Evolutionary conservation across 2,329 filamentous ascomycete genomes (phyloP).

Genomic region (Fusarium nodosum): DNA sequence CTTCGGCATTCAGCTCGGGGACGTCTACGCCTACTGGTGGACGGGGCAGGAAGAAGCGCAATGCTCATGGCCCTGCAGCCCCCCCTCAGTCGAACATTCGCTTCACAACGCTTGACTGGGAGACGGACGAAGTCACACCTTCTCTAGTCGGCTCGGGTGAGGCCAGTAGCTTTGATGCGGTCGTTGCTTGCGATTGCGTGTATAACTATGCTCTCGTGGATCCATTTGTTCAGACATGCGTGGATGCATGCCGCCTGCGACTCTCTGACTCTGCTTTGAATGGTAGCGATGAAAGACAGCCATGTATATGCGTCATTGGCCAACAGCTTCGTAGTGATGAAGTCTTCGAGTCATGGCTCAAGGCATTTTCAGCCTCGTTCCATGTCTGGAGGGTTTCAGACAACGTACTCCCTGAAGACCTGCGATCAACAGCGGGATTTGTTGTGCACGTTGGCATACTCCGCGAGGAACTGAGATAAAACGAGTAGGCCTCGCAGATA

Average conservation of each 20-base stretch:
- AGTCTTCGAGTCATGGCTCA: slow-evolving; percentile 87
- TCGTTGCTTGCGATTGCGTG: slow-evolving; percentile 93
- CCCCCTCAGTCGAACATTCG: slow-evolving; percentile 58
- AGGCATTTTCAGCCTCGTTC: slow-evolving; percentile 75
- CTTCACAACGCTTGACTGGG: slow-evolving; percentile 84
- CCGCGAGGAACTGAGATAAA: slow-evolving; percentile 48
- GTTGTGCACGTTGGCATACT: slow-evolving; percentile 84
- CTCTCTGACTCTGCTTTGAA: slow-evolving; percentile 29
- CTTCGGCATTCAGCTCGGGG: slow-evolving; percentile 28
- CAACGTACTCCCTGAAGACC: slow-evolving; percentile 66
- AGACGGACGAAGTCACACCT: slow-evolving; percentile 69
- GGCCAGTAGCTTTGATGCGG: slow-evolving; percentile 71
- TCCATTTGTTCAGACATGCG: slow-evolving; percentile 86
- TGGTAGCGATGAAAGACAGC: slow-evolving; percentile 45
- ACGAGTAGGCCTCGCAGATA: neutral
- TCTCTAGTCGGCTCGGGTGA: slow-evolving; percentile 55
- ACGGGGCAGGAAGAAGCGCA: slow-evolving; percentile 40
- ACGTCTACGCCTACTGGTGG: slow-evolving; percentile 24
- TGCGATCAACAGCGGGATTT: slow-evolving; percentile 79
- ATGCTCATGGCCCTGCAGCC: slow-evolving; percentile 25
- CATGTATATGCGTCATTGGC: slow-evolving; percentile 83
- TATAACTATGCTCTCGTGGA: slow-evolving; percentile 90
- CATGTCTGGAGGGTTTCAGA: slow-evolving; percentile 82
- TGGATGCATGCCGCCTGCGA: slow-evolving; percentile 77
- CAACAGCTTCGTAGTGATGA: slow-evolving; percentile 90